Conservation (phyloP, 345 rosid species). For the Citrus medica region DNA sequence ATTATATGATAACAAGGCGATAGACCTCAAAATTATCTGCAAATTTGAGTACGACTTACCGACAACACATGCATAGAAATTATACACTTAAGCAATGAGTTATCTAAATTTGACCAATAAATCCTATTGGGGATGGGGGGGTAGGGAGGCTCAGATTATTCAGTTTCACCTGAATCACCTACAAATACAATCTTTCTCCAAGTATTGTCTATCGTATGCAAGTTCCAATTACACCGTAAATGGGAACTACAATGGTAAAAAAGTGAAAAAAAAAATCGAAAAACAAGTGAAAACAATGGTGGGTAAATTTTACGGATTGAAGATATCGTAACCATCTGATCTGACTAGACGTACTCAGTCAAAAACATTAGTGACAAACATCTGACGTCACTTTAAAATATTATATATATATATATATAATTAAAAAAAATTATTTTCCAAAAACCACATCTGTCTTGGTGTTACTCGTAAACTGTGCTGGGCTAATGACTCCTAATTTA, state of each 20-base stretch:
- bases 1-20: too few species aligned
- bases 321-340: background rate
- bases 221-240: background rate
- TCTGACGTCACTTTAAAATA: conserved; percentile 22
- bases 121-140: background rate
- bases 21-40: background rate
- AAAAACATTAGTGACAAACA: conserved; percentile 1
- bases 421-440: too few species aligned
- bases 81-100: too few species aligned
- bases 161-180: too few species aligned
- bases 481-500: too few species aligned
- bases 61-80: background rate
- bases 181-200: too few species aligned
- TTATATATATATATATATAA: too few species aligned
- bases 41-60: background rate
- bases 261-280: background rate
- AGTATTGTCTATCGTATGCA: too few species aligned
- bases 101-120: background rate
- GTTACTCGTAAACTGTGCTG: too few species aligned
- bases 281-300: too few species aligned
- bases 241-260: background rate
- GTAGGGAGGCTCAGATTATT: background rate
- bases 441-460: too few species aligned
- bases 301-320: background rate
- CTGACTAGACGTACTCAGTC: background rate